Conservation (phyloP, 2,329 filamentous ascomycete genomes). For the Salinomyces thailandicus region DNA sequence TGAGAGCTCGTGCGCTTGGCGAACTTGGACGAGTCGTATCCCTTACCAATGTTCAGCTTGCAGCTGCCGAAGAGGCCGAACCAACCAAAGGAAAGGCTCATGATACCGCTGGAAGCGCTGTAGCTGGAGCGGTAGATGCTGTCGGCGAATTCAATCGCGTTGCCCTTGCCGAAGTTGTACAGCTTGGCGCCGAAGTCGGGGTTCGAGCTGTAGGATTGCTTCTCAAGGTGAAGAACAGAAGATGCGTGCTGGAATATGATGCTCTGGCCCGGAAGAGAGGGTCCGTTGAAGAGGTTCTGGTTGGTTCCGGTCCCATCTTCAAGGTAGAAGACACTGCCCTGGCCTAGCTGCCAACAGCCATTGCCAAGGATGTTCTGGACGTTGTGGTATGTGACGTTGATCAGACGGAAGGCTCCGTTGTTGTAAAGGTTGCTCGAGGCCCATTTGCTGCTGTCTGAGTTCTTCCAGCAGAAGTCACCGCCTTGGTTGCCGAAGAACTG, state of each 20-base stretch:
- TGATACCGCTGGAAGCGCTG: conserved; percentile 1
- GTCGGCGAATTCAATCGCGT: conserved; percentile 9
- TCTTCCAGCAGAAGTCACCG: conserved; percentile 2
- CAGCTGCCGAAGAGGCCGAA: background rate
- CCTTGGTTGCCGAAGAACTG: conserved; percentile 5
- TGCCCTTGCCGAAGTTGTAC: conserved; percentile 4
- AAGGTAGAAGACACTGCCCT: conserved; percentile 6
- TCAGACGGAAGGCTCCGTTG: conserved; percentile 8
- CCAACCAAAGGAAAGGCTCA: conserved; percentile 4
- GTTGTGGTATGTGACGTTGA: conserved; percentile 7
- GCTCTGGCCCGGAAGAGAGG: conserved; percentile 4
- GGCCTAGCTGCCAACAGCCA: conserved; percentile 8
- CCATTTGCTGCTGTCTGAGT: background rate
- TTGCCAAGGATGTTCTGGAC: conserved; percentile 7
- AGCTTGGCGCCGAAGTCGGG: conserved; percentile 6
- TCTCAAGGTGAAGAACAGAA: conserved; percentile 8
- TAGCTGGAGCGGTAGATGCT: conserved; percentile 5
- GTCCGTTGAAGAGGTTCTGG: conserved; percentile 4
- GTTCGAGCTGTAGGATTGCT: conserved; percentile 4
- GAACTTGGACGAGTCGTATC: background rate
- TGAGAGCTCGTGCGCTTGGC: conserved; percentile 3
- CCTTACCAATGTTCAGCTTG: background rate
- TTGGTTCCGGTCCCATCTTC: conserved; percentile 5
- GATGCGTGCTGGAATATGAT: conserved; percentile 8
- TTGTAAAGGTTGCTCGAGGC: conserved; percentile 6